Conservation (phyloP, 768 basidiomycete species). For the Termitomyces sp. region DNA sequence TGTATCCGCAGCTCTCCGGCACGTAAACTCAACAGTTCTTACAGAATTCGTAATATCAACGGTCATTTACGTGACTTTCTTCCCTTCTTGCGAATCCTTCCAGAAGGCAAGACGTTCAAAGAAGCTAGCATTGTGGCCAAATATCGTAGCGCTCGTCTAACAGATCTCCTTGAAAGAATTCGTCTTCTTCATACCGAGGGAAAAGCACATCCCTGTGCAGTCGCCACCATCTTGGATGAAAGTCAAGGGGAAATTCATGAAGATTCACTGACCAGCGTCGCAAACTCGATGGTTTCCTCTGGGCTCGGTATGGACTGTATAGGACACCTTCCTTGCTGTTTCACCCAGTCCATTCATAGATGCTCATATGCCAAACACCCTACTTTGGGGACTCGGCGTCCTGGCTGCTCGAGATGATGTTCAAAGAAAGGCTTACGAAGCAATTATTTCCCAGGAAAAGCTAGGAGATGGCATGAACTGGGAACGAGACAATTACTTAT, state of each 20-base stretch:
- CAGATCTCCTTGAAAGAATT: slow-evolving; percentile 5
- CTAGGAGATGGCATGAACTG: slow-evolving; percentile 6
- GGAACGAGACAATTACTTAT: slow-evolving; percentile 10
- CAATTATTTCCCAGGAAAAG: slow-evolving; percentile 8
- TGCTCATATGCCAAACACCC: slow-evolving; percentile 14
- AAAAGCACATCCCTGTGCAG: slow-evolving; percentile 8
- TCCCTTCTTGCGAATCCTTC: slow-evolving; percentile 12
- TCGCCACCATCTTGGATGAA: slow-evolving; percentile 9
- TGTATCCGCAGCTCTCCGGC: background rate
- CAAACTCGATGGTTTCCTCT: slow-evolving; percentile 17
- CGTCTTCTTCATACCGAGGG: slow-evolving; percentile 4
- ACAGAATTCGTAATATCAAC: slow-evolving; percentile 13
- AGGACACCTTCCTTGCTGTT: background rate
- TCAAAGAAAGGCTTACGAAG: slow-evolving; percentile 12
- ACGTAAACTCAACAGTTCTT: background rate
- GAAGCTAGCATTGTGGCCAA: slow-evolving; percentile 12
- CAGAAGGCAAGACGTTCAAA: slow-evolving; percentile 5
- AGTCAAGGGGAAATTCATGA: slow-evolving; percentile 11
- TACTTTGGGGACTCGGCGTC: slow-evolving; percentile 14
- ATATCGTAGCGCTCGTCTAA: slow-evolving; percentile 10
- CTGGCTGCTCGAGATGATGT: slow-evolving; percentile 9
- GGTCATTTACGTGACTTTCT: slow-evolving; percentile 13
- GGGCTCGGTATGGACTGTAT: slow-evolving; percentile 3
- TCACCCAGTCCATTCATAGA: slow-evolving; percentile 1
- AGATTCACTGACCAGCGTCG: slow-evolving; percentile 12